phyloP scores from a whole-genome alignment of 2,329 filamentous ascomycete genomes.

The Cercospora beticola region DNA sequence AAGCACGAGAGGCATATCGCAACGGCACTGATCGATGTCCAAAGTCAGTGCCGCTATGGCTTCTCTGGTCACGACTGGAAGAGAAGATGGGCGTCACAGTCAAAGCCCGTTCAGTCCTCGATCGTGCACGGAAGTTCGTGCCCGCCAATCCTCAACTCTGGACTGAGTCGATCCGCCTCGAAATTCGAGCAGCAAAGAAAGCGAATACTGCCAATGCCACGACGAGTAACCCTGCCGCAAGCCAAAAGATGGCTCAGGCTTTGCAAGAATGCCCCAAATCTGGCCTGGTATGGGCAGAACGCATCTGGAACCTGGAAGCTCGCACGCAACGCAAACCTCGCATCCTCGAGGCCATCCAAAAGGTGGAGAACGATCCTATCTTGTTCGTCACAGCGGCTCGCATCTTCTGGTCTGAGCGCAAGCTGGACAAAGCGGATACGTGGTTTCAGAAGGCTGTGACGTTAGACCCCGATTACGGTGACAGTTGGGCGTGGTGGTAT shows the following conservation, averaged over 20 bases:
- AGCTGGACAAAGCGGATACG: conserved; percentile 87
- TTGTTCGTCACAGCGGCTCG: conserved; percentile 89
- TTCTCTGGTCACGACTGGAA: conserved; percentile 84
- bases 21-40: conserved; percentile 85
- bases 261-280: conserved; percentile 87
- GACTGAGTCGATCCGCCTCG: conserved; percentile 90
- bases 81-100: conserved; percentile 80
- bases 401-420: conserved; percentile 93
- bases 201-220: background rate
- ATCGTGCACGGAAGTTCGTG: conserved; percentile 82
- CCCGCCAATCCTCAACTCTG: conserved; percentile 83
- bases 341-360: conserved; percentile 91
- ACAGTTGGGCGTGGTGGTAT: conserved; percentile 98
- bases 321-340: conserved; percentile 90
- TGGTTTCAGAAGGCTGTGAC: conserved; percentile 98
- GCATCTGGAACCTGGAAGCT: conserved; percentile 90
- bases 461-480: conserved; percentile 80
- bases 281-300: conserved; percentile 87
- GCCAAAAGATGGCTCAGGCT: conserved; percentile 88
- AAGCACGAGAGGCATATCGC: conserved; percentile 86
- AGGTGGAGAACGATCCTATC: conserved; percentile 86
- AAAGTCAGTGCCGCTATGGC: conserved; percentile 81
- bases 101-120: conserved; percentile 90
- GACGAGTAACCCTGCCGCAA: conserved; percentile 62
- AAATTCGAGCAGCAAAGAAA: conserved; percentile 80